Conservation (phyloP, 202 grass and related monocot genomes). For the Dendrocalamus latiflorus region DNA sequence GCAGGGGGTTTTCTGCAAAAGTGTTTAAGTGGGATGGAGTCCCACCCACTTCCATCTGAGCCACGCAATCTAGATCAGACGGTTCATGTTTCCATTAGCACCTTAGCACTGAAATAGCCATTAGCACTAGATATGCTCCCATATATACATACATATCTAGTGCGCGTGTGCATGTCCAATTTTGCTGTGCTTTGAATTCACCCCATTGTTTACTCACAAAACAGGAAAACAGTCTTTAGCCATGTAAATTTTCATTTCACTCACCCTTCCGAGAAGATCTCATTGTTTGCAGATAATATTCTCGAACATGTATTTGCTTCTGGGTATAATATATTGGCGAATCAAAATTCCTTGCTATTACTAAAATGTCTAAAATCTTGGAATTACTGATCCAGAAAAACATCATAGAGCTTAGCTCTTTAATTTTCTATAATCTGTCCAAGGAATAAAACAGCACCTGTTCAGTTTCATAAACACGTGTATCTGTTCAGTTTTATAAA, state of each 20-base stretch:
- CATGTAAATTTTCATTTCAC: neutral
- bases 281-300: conserved; percentile 2
- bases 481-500: neutral
- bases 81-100: too few species aligned
- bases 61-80: too few species aligned
- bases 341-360: neutral
- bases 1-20: too few species aligned
- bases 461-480: neutral
- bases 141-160: too few species aligned
- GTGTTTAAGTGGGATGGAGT: too few species aligned
- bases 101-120: too few species aligned
- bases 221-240: neutral
- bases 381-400: neutral
- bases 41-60: too few species aligned
- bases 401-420: neutral
- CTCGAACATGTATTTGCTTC: neutral
- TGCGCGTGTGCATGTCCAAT: neutral
- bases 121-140: too few species aligned
- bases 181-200: neutral
- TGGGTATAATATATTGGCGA: neutral
- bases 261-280: neutral
- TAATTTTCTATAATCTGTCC: neutral
- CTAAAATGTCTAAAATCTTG: neutral
- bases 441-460: neutral
- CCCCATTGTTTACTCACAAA: neutral